phyloP scores from a whole-genome alignment of 305 asterid genomes.

The Plantago coronopus region DNA sequence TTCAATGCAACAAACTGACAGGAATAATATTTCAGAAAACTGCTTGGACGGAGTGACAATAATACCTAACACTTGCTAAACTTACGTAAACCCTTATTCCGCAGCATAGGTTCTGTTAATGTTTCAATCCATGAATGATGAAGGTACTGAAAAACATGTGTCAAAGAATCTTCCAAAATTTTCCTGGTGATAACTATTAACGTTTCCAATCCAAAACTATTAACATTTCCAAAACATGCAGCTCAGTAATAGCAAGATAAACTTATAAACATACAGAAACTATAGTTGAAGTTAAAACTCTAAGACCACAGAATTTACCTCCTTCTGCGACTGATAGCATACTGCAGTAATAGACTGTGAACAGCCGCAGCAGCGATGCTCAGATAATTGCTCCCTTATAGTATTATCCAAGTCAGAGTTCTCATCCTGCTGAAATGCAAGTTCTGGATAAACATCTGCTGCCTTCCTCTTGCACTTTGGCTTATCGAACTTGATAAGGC shows the following conservation, averaged over 20 bases:
- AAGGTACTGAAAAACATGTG: too few species aligned
- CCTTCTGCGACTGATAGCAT: conserved; percentile 88
- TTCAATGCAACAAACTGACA: neutral
- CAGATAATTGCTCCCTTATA: conserved; percentile 73
- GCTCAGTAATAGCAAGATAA: conserved; percentile 5
- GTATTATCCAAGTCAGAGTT: conserved; percentile 61
- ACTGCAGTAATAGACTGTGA: conserved; percentile 52
- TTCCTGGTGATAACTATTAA: too few species aligned
- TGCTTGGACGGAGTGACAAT: neutral
- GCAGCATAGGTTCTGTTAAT: neutral
- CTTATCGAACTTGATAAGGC: conserved; percentile 84
- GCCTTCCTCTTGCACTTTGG: conserved; percentile 81
- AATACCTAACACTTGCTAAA: neutral
- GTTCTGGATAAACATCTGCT: conserved; percentile 68
- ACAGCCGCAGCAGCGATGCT: conserved; percentile 66
- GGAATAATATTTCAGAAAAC: neutral
- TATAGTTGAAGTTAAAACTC: conserved; percentile 3
- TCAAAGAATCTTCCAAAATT: too few species aligned
- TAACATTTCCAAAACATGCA: too few species aligned
- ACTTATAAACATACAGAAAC: neutral
- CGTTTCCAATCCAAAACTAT: too few species aligned
- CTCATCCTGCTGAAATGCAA: conserved; percentile 40
- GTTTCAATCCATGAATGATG: neutral
- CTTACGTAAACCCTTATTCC: too few species aligned
- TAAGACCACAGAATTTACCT: conserved; percentile 43